These are phyloP conservation scores for Macrolepiota fuliginosa DNA, from an alignment of 768 basidiomycete species.

Conservation along the genomic window DNA sequence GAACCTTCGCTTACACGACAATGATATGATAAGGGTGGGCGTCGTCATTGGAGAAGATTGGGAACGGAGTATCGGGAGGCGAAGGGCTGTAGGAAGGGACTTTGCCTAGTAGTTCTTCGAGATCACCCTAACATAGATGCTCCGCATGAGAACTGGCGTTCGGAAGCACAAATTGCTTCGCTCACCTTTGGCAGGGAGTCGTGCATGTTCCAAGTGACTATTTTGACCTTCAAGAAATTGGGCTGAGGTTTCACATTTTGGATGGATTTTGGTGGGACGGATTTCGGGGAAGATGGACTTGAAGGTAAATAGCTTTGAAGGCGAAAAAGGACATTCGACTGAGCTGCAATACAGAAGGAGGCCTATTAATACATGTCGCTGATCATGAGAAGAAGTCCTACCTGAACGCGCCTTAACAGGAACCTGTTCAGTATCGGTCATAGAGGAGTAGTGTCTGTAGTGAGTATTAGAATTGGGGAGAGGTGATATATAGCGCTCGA, in stretches of 20 bases:
- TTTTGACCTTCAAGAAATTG: conserved; percentile 54
- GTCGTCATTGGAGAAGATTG: conserved; percentile 46
- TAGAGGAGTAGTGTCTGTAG: neutral
- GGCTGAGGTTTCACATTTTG: neutral
- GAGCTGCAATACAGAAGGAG: neutral
- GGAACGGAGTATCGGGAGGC: conserved; percentile 32
- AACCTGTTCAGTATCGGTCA: neutral
- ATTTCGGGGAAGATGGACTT: neutral
- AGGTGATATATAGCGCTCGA: neutral
- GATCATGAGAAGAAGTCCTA: neutral
- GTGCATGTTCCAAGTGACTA: conserved; percentile 87
- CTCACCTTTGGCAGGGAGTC: conserved; percentile 73
- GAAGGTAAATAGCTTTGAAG: conserved; percentile 5
- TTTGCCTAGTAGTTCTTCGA: conserved; percentile 67
- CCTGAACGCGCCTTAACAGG: neutral
- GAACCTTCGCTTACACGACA: conserved; percentile 55
- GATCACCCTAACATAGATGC: conserved; percentile 54
- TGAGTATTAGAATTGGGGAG: neutral
- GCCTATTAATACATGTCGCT: conserved; percentile 1
- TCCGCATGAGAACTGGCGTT: neutral
- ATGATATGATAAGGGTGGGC: conserved; percentile 75
- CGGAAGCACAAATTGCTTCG: neutral
- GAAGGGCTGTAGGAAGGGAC: conserved; percentile 43
- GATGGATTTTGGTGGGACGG: neutral
- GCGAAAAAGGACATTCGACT: conserved; percentile 2